A percentile compares a stretch with the other conserved stretches of the same genome.
Conservation (phyloP, 805 yeast species). For the Tanozyma kutaoensis region DNA sequence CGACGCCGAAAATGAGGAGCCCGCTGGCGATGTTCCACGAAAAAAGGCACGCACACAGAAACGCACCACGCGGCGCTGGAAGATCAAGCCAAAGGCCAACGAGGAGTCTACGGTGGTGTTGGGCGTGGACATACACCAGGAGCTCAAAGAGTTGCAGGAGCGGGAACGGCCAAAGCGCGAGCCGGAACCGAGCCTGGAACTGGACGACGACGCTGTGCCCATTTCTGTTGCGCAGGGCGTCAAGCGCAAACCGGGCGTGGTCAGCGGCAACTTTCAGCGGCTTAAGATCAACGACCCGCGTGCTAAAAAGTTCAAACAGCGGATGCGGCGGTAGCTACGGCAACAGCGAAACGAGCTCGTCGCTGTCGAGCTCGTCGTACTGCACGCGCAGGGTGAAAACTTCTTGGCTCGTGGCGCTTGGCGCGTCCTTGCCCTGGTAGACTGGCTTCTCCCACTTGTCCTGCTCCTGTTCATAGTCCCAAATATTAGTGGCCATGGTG, state of each 20-base stretch:
- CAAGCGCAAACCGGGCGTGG: slow-evolving; percentile 13
- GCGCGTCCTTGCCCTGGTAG: too few relatives aligned
- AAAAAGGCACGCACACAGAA: slow-evolving; percentile 31
- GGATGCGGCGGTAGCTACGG: slow-evolving; percentile 20
- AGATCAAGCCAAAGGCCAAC: slow-evolving; percentile 26
- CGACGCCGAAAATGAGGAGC: too few relatives aligned
- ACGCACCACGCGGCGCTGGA: slow-evolving; percentile 38
- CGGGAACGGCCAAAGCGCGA: slow-evolving; percentile 8
- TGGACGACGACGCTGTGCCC: background rate
- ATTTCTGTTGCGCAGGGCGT: too few relatives aligned
- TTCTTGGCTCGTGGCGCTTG: background rate
- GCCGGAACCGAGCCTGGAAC: slow-evolving; percentile 1
- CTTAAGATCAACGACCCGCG: slow-evolving; percentile 37
- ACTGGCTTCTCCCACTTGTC: slow-evolving; percentile 42
- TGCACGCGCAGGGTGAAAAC: slow-evolving; percentile 2
- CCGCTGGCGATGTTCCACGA: slow-evolving; percentile 1
- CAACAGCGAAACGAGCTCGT: slow-evolving; percentile 7
- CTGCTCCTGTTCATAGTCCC: slow-evolving; percentile 50
- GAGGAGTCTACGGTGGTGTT: slow-evolving; percentile 2
- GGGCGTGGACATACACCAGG: slow-evolving; percentile 27
- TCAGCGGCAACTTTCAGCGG: slow-evolving; percentile 38
- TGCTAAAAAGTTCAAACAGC: slow-evolving; percentile 24
- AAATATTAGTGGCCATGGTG: slow-evolving; percentile 22
- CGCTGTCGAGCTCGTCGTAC: slow-evolving; percentile 3
- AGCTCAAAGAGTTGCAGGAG: slow-evolving; percentile 20